Evolutionary conservation across 2,329 filamentous ascomycete genomes (phyloP), one percentile per base, ranked within the genome.

Genomic region (Alternaria dauci): DNA sequence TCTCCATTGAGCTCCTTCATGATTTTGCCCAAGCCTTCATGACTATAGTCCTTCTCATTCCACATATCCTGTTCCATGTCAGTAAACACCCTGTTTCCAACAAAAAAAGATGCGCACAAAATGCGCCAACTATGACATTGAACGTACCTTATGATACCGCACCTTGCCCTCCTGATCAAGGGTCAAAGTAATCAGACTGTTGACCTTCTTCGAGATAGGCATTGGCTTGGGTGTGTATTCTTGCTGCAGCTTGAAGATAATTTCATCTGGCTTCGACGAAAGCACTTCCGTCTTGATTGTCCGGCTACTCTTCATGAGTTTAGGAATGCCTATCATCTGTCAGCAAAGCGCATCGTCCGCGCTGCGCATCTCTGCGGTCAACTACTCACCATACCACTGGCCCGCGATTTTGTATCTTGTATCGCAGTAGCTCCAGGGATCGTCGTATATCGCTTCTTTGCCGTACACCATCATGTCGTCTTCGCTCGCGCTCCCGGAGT

Each of bases 41-140:
- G 85, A 9, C 78, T 82, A 62, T 87, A 87, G 61, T 87, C 85
- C 71, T 87, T 85, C 51, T 87, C 83, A 51, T 87, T 87, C 18
- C 84, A 85, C 76, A 87, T 85, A 60, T 88, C 85, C 71, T 87
- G 11, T 11, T 14, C 5, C 5, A 8, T 1, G 25, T 58, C 7
- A 58, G 41, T 14, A 38, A 7, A 8, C 12, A 9, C 20, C 16
- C 12, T 23, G 5, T 11, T 5, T 8, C 16, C 30, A 34, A 16
- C n/a, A 8, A 25, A 12, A 12, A 25, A 25, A 2, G 20, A n/a
- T 25, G 30, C 44, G 44, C 46, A 48, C 14, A 20, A 12, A 5
- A 5, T 25, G 30, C 20, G 14, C 30, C 11, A 11, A 5, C 23
- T 2, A 3, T 11, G 5, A 26, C 14, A 51, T n/a, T 12, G 14